Conservation (phyloP, 148 eudicot species). For the Vaccinium myrtillus region DNA sequence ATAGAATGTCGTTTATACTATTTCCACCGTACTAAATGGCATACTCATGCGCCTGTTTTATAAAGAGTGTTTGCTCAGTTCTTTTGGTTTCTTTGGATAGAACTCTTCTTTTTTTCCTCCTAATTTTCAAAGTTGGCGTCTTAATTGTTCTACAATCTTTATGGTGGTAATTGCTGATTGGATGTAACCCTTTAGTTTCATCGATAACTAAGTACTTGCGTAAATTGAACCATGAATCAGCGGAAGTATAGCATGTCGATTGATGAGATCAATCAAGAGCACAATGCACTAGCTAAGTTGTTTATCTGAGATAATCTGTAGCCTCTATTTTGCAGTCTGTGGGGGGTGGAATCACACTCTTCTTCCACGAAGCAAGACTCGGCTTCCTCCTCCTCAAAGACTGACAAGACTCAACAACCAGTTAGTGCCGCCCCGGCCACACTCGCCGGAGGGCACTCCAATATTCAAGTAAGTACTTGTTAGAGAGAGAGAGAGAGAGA, state of each 20-base stretch:
- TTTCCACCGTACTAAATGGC: neutral
- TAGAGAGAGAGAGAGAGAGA: too few species aligned
- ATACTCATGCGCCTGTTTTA: neutral
- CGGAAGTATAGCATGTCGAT: too few species aligned
- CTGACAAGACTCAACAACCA: too few species aligned
- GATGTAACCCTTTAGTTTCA: neutral
- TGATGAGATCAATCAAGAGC: too few species aligned
- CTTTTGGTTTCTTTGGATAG: conserved; percentile 1
- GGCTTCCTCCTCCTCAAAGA: too few species aligned
- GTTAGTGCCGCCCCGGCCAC: too few species aligned
- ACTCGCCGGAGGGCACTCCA: too few species aligned
- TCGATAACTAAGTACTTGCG: neutral
- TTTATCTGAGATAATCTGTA: neutral
- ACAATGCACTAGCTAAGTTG: neutral
- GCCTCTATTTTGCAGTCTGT: neutral
- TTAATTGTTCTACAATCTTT: neutral
- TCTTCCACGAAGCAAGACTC: too few species aligned
- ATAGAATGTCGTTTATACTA: neutral
- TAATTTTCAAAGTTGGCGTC: neutral
- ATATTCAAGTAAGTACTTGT: too few species aligned
- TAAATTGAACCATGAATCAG: neutral
- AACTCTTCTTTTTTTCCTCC: neutral
- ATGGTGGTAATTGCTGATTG: neutral
- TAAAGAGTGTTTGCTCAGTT: neutral
- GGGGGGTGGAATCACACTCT: too few species aligned